Evolutionary conservation across 2,329 filamentous ascomycete genomes (phyloP).

Genomic region (Penicillium freii): DNA sequence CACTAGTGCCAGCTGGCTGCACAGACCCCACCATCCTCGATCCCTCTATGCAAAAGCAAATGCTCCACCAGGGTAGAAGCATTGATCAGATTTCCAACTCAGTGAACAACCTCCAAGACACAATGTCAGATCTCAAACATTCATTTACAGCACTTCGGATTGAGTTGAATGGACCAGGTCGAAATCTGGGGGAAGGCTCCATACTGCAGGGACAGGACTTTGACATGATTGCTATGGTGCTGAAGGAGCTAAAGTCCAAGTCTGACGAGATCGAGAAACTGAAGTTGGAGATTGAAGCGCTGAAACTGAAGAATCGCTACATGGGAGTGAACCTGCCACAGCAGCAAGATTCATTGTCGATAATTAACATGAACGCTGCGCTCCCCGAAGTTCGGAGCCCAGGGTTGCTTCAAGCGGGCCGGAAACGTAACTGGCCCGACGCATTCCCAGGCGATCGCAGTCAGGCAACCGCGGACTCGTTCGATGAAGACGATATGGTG

Average conservation of each 20-base stretch:
- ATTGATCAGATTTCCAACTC: slow-evolving; percentile 41
- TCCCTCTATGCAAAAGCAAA: slow-evolving; percentile 33
- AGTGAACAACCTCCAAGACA: slow-evolving; percentile 40
- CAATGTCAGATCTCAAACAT: slow-evolving; percentile 41
- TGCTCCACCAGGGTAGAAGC: slow-evolving; percentile 38
- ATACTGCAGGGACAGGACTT: slow-evolving; percentile 26
- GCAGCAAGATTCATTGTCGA: slow-evolving; percentile 12
- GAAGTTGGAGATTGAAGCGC: slow-evolving; percentile 38
- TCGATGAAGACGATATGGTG: slow-evolving; percentile 34
- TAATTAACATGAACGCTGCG: slow-evolving; percentile 6
- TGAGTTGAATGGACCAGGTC: slow-evolving; percentile 35
- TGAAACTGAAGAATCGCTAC: slow-evolving; percentile 38
- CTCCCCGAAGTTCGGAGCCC: slow-evolving; percentile 36
- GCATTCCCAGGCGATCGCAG: slow-evolving; percentile 25
- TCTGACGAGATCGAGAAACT: slow-evolving; percentile 41
- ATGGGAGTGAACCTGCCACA: slow-evolving; percentile 29
- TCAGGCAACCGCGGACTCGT: slow-evolving; percentile 33
- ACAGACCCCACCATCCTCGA: slow-evolving; percentile 19
- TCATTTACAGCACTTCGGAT: slow-evolving; percentile 40
- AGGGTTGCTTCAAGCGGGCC: slow-evolving; percentile 34
- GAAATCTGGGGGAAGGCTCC: slow-evolving; percentile 22
- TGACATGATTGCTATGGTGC: slow-evolving; percentile 39
- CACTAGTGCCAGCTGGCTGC: slow-evolving; percentile 24
- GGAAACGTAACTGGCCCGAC: slow-evolving; percentile 35
- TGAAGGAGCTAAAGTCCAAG: slow-evolving; percentile 41